Base-by-base conservation (phyloP, 305 asterid species). In the Ilex paraguariensis region DNA sequence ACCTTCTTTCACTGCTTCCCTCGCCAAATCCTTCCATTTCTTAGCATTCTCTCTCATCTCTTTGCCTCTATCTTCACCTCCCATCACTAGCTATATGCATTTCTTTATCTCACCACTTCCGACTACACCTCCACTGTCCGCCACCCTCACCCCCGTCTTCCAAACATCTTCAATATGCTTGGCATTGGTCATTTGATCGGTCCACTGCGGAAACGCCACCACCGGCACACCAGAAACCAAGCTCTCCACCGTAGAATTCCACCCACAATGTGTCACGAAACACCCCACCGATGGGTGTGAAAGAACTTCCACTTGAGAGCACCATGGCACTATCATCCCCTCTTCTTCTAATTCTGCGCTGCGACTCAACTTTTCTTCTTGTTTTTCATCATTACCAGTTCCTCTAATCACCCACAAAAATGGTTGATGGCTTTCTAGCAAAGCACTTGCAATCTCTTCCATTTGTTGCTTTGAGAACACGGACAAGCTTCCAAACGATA, bases 151-250 rank as follows among this genome's bases (percentile, higher is more conserved):
- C 36, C 89, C 84, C 5, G 66, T 75, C 77, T 54, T 71, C 89
- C 89, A 80, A 31, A 62, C 66, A 62, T 83, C 84, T 67, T 80
- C 77, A 30, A 71, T 65, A 50, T 80, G 73, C 56, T 83, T 83
- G 0, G 81, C 82, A 36, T 74, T 80, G 49, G 72, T 73, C 6
- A 28, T 3, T 46, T 83, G 87, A 50, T 81, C 87, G 0, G 65
- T 56, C 87, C 87, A 83, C 10, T 64, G 75, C 0, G 90, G 90
- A 49, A 79, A 45, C 21, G 65, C 69, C 71, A 78, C 84, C 0
- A 68, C 33, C 0, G 81, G 90, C 17, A 81, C 76, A n/a, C 83
- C 87, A 0, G 57, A 61, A 14, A 58, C 76, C 6, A 83, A 50
- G 31, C 83, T 72, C 48, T 83, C 90, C 6, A 74, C 84, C 28